Evolutionary conservation across 2,329 filamentous ascomycete species (phyloP).

Genomic region (Curvularia verruculosa): DNA sequence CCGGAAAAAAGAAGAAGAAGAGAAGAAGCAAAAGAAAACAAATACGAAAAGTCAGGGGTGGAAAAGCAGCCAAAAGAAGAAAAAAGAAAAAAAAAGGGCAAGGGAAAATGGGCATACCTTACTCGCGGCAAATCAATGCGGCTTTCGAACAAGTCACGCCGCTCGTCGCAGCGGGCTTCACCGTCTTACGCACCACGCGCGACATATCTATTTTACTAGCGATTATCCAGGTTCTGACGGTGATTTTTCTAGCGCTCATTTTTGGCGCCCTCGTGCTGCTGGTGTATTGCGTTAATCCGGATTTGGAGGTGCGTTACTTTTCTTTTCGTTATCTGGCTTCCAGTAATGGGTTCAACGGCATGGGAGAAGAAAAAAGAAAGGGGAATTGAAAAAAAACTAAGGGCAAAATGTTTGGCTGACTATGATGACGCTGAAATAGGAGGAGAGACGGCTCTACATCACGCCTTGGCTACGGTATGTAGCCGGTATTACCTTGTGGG

Average conservation of each 20-base stretch:
- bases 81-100: background rate
- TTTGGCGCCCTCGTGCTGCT: constrained; percentile 49
- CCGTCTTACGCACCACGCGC: constrained; percentile 57
- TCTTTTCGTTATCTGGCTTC: too few species aligned
- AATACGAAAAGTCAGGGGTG: too few species aligned
- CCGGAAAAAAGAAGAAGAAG: too few species aligned
- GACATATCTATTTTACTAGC: constrained; percentile 58
- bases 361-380: background rate
- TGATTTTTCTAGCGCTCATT: constrained; percentile 51
- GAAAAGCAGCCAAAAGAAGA: too few species aligned
- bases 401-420: background rate
- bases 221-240: constrained; percentile 55
- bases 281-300: constrained; percentile 56
- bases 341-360: too few species aligned
- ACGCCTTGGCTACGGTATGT: constrained; percentile 52
- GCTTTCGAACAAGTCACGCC: constrained; percentile 61
- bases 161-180: constrained; percentile 57
- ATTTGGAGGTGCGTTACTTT: constrained; percentile 47
- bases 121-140: constrained; percentile 58
- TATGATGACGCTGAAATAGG: constrained; percentile 3
- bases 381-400: background rate
- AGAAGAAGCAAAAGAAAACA: background rate
- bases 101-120: constrained; percentile 57
- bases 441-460: constrained; percentile 51
- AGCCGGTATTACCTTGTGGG: constrained; percentile 27